Base-by-base conservation (phyloP, 345 rosid genomes). In the Rubroshorea leprosula region DNA sequence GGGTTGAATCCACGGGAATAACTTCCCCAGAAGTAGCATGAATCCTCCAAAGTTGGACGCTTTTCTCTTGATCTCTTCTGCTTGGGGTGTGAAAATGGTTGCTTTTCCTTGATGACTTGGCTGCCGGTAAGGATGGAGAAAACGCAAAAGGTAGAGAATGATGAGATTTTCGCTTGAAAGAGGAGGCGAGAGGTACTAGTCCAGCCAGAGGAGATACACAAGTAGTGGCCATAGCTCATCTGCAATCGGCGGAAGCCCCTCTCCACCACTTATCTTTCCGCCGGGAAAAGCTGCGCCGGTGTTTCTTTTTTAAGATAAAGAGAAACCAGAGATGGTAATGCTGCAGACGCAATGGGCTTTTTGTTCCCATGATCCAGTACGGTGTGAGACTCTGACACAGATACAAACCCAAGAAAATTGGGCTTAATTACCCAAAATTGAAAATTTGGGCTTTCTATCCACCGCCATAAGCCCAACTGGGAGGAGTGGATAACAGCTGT, bases 11-110 rank as follows among this genome's bases (percentile, higher is more conserved):
- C 2, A 74, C 31, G 9, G 66, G 61, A 58, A 66, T 55, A n/a
- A n/a, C n/a, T 51, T 72, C 82, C 15, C 71, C 80, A 12, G 90
- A 69, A 22, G 80, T 51, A 23, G 88, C 85, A 19, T 69, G 71
- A 56, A 62, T 22, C 56, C 69, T 76, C 89, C 90, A 74, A 12
- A 25, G 19, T 29, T 29, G n/a, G 35, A 29, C 9, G 35, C 35
- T 9, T 29, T 12, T 51, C 27, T 14, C 20, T 9, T 9, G 21
- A 23, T n/a, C n/a, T n/a, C n/a, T n/a, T n/a, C n/a, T n/a, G n/a
- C 11, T 11, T n/a, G 61, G 75, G 11, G 1, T 15, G 65, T 39
- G 51, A 12, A 27, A 73, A 59, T 55, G 68, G 48, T 35, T 45
- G 54, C 63, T 17, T 49, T 49, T 58, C 25, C 49, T 61, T 23